Evolutionary conservation across 202 grass and related monocot genomes (phyloP).

Genomic region (Carex arenaria): DNA sequence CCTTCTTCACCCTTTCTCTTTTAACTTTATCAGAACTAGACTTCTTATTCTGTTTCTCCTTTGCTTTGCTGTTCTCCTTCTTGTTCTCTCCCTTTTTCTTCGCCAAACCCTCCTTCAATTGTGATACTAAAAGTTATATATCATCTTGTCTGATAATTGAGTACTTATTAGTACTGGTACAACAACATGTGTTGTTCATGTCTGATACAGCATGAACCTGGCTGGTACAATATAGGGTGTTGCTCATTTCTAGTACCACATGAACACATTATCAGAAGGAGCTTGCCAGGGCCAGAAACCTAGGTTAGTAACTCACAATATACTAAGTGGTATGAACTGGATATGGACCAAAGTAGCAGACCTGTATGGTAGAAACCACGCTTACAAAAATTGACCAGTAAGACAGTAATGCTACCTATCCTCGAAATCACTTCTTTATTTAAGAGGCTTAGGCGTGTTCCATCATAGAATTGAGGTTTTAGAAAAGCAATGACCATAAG

Average conservation of each 20-base stretch:
- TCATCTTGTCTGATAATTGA: neutral
- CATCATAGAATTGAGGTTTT: too few species aligned
- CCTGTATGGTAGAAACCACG: too few species aligned
- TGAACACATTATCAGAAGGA: neutral
- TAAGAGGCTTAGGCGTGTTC: too few species aligned
- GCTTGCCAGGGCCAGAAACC: neutral
- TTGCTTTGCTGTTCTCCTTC: neutral
- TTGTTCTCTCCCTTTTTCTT: constrained; percentile 28
- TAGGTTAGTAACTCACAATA: neutral
- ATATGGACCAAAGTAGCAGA: neutral
- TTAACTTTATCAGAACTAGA: constrained; percentile 33
- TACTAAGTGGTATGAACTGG: neutral
- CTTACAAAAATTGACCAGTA: neutral
- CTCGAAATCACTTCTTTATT: constrained; percentile 12
- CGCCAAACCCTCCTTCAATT: constrained; percentile 23
- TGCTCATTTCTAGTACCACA: neutral
- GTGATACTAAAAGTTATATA: neutral
- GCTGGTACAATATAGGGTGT: neutral
- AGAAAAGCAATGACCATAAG: neutral
- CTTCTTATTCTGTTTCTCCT: constrained; percentile 20
- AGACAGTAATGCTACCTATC: neutral
- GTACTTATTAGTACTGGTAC: neutral
- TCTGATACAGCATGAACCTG: constrained; percentile 17
- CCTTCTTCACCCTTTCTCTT: constrained; percentile 49
- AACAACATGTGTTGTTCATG: neutral